These are phyloP conservation scores for Calendula officinalis DNA, from an alignment of 129 eudicot species.

Conservation along the genomic window DNA sequence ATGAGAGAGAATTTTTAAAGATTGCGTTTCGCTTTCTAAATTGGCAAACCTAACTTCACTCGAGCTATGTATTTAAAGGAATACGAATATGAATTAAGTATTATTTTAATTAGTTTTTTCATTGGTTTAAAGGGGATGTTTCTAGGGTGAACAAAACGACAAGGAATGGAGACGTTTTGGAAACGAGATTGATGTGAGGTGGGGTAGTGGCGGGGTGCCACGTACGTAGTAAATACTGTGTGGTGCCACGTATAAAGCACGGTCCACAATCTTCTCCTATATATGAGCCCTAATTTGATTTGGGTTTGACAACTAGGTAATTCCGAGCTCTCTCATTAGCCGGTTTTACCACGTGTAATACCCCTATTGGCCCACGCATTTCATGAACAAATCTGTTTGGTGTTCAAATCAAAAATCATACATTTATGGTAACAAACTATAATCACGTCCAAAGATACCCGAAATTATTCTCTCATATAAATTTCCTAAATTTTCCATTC, in stretches of 20 bases:
- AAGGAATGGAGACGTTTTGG: constrained; percentile 30
- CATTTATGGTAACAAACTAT: too few relatives aligned
- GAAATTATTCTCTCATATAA: too few relatives aligned
- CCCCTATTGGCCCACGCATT: too few relatives aligned
- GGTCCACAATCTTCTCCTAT: not conserved
- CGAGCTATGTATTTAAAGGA: constrained; percentile 62
- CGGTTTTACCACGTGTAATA: too few relatives aligned
- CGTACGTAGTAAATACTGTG: constrained; percentile 26
- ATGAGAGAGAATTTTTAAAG: constrained; percentile 14
- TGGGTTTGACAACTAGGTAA: too few relatives aligned
- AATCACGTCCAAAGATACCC: too few relatives aligned
- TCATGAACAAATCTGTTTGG: too few relatives aligned
- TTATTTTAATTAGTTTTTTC: not conserved
- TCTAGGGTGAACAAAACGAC: constrained; percentile 30
- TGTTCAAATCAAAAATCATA: too few relatives aligned
- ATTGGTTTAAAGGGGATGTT: constrained; percentile 24
- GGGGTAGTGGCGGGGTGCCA: constrained; percentile 35
- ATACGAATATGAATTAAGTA: not conserved
- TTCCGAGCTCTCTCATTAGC: too few relatives aligned
- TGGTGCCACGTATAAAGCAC: constrained; percentile 23
- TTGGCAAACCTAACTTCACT: constrained; percentile 75
- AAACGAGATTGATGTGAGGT: constrained; percentile 23
- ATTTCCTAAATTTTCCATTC: too few relatives aligned
- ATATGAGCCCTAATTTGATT: too few relatives aligned
- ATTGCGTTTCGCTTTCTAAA: constrained; percentile 35